Conservation (phyloP, 345 rosid genomes). For the Lumnitzera racemosa region DNA sequence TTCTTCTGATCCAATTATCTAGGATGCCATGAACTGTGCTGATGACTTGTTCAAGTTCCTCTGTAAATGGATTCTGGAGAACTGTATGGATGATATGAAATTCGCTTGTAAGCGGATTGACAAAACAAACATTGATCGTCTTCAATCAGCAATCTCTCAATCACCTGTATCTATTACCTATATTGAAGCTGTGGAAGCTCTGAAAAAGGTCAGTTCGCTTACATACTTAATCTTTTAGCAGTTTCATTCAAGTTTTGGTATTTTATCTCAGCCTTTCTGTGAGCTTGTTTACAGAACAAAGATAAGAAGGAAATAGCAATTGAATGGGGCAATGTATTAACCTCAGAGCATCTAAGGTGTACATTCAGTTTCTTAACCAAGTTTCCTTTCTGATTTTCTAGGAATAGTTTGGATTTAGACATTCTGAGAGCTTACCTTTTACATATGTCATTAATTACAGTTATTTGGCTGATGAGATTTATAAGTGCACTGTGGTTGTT, state of each 20-base stretch:
- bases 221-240: neutral
- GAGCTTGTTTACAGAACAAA: conserved; percentile 27
- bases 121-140: conserved; percentile 36
- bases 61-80: conserved; percentile 62
- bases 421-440: neutral
- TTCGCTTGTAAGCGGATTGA: conserved; percentile 60
- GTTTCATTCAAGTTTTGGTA: neutral
- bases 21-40: conserved; percentile 84
- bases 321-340: conserved; percentile 56
- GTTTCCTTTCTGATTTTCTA: neutral
- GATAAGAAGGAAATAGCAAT: conserved; percentile 41
- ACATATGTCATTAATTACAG: conserved; percentile 28
- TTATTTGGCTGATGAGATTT: conserved; percentile 60
- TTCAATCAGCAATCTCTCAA: conserved; percentile 33
- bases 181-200: conserved; percentile 43
- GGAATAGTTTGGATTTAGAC: no score
- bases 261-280: neutral
- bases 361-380: neutral
- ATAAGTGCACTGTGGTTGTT: conserved; percentile 50
- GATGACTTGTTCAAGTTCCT: conserved; percentile 62
- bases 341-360: conserved; percentile 77
- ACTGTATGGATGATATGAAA: conserved; percentile 54
- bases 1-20: conserved; percentile 4
- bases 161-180: conserved; percentile 51
- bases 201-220: conserved; percentile 39